Evolutionary conservation across 768 basidiomycete genomes (phyloP).

Genomic region (Termitomyces eurrhizus): DNA sequence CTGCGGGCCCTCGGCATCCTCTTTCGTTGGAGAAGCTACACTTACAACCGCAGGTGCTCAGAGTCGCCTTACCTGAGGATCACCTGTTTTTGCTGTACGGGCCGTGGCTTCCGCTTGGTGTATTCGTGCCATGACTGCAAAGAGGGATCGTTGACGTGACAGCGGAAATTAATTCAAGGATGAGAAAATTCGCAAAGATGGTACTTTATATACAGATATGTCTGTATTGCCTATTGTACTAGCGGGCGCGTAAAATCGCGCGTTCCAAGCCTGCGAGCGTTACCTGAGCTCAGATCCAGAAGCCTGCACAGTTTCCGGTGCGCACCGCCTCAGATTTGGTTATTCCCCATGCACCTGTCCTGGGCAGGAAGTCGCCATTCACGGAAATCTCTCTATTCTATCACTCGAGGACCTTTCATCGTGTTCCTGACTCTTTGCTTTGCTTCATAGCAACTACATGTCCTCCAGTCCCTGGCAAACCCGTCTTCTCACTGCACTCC

Average conservation of each 20-base stretch:
- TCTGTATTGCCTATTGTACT: not conserved
- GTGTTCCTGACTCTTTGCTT: slow-evolving; percentile 9
- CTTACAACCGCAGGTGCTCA: not conserved
- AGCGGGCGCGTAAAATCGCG: not conserved
- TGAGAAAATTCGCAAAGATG: slow-evolving; percentile 6
- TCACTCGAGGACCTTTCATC: slow-evolving; percentile 4
- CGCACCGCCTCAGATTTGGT: not conserved
- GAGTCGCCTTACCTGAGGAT: not conserved
- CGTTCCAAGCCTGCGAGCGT: not conserved
- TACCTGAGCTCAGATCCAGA: not conserved
- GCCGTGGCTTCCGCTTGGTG: slow-evolving; percentile 1
- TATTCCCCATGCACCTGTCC: not conserved
- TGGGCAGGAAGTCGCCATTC: not conserved
- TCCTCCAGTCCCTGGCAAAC: slow-evolving; percentile 72
- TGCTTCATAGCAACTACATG: slow-evolving; percentile 45
- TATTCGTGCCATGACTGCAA: not conserved
- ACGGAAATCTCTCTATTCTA: slow-evolving; percentile 12
- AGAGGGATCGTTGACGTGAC: not conserved
- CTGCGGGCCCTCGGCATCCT: slow-evolving; percentile 1
- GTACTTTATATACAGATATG: not conserved
- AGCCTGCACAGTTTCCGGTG: not conserved
- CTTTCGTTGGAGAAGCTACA: not conserved
- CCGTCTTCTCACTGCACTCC: slow-evolving; percentile 32
- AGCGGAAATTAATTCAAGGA: slow-evolving; percentile 4
- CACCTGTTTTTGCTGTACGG: not conserved